Conservation (phyloP, 441 rosid genomes). For the Raphanus hybrid region DNA sequence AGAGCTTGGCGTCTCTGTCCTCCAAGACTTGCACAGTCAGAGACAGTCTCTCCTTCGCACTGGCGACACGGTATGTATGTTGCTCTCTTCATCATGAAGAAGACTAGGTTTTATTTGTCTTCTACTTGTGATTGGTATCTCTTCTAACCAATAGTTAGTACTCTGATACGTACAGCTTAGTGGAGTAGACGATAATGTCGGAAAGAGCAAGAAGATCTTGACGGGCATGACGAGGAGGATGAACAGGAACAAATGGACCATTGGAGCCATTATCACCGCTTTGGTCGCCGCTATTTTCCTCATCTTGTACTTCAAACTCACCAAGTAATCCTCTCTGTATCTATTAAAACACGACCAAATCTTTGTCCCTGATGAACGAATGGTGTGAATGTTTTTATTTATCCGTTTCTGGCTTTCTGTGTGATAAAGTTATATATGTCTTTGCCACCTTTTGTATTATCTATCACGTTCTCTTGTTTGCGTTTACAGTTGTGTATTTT, state of each 20-base stretch:
- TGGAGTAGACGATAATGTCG: constrained; percentile 88
- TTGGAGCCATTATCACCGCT: constrained; percentile 59
- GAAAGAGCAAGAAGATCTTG: constrained; percentile 89
- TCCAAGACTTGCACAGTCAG: constrained; percentile 92
- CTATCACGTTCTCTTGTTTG: neutral
- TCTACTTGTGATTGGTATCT: neutral
- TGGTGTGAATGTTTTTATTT: constrained; percentile 25
- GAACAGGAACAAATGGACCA: constrained; percentile 88
- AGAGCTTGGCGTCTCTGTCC: constrained; percentile 97
- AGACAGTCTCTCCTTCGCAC: constrained; percentile 83
- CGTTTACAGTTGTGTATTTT: neutral
- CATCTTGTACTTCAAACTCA: constrained; percentile 87
- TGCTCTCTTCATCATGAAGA: neutral
- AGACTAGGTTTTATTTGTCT: too few relatives aligned
- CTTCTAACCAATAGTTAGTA: constrained; percentile 19
- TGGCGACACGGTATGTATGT: constrained; percentile 57
- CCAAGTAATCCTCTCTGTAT: constrained; percentile 44
- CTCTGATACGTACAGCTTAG: constrained; percentile 69
- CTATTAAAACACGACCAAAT: neutral
- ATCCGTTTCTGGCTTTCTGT: constrained; percentile 16
- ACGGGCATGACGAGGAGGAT: constrained; percentile 75
- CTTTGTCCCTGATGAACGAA: constrained; percentile 12
- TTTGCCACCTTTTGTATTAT: neutral
- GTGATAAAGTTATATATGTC: constrained; percentile 21
- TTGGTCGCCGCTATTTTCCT: constrained; percentile 60